Base-by-base conservation (phyloP, 768 basidiomycete genomes). In the Phlegmacium glaucopus region DNA sequence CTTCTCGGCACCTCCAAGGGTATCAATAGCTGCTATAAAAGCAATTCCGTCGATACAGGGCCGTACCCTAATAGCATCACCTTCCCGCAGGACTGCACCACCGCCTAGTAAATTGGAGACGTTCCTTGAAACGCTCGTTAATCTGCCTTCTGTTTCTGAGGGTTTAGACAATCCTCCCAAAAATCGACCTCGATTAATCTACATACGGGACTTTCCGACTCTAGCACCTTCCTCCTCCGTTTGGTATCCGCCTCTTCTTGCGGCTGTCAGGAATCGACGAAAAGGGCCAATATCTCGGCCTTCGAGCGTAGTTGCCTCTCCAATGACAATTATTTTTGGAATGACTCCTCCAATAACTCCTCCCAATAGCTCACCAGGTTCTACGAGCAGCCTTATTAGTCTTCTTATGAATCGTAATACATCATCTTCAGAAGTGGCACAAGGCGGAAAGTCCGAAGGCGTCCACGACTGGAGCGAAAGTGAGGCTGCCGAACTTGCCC, bases 251-350 rank as follows among this genome's bases (percentile, higher is more conserved):
- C 76, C 84, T 32, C 75, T 97, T 18, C 72, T 93, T 11, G 74
- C 80, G 25, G 85, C 90, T 10, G 87, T 94, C n/a, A 80, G 84
- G 36, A 73, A 83, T 46, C 78, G 90, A 30, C 79, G 93, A 27
- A 76, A 80, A 52, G 83, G 86, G 2, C 73, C 83, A 3, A 68
- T 85, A 7, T 66, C 81, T 1, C 72, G 80, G 25, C 74, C 82
- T 9, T 72, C 79, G 5, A 78, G 81, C n/a, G 76, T 82, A 1
- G 76, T 83, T 10, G 54, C 65, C 29, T 81, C 81, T 59, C 90
- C 92, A 3, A 88, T 85, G 56, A 80, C 85, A 7, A 90, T 96
- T 39, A 74, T 96, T 13, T 88, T 95, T 57, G 91, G 92, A n/a
- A 82, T 90, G 58, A 84, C 87, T 1, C 91, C 93, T 22, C 70